A percentile compares a stretch with the other conserved stretches of the same genome.
Evolutionary conservation across 768 basidiomycete species (phyloP).

Genomic region (Pluteus cervinus): DNA sequence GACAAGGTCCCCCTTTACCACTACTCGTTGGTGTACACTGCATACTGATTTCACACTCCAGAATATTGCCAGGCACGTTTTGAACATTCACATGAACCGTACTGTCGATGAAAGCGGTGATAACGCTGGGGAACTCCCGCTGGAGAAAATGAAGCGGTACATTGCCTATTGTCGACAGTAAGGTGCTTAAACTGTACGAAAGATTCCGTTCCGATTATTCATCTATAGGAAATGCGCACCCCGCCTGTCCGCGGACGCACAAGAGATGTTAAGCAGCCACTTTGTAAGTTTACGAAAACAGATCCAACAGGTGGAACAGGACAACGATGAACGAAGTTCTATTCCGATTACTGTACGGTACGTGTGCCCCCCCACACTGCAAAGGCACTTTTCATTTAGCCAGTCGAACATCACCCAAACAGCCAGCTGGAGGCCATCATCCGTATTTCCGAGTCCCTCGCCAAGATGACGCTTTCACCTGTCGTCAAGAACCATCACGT

Average conservation of each 20-base stretch:
- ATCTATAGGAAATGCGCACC: conserved; percentile 86
- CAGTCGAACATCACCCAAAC: conserved; percentile 1
- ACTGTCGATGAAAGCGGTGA: conserved; percentile 62
- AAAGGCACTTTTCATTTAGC: conserved; percentile 1
- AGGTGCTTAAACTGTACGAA: conserved; percentile 10
- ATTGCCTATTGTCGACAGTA: conserved; percentile 95
- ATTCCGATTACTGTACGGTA: conserved; percentile 98
- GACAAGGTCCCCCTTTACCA: conserved; percentile 61
- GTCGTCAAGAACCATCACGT: conserved; percentile 90
- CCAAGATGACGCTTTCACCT: conserved; percentile 86
- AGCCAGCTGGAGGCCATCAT: conserved; percentile 98
- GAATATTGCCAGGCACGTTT: conserved; percentile 95
- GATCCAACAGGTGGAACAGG: conserved; percentile 91
- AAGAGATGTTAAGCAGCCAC: conserved; percentile 94
- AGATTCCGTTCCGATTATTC: background rate
- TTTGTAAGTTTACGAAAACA: conserved; percentile 91
- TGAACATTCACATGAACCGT: conserved; percentile 98
- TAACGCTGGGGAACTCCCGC: conserved; percentile 80
- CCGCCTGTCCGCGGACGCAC: conserved; percentile 85
- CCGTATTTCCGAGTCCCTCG: conserved; percentile 95
- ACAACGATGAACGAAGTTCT: conserved; percentile 95
- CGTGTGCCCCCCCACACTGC: conserved; percentile 17
- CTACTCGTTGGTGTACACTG: conserved; percentile 3
- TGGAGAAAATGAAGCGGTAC: conserved; percentile 98
- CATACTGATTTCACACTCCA: conserved; percentile 20